Evolutionary conservation across 768 basidiomycete genomes (phyloP).

Genomic region (Chalciporus chontae): DNA sequence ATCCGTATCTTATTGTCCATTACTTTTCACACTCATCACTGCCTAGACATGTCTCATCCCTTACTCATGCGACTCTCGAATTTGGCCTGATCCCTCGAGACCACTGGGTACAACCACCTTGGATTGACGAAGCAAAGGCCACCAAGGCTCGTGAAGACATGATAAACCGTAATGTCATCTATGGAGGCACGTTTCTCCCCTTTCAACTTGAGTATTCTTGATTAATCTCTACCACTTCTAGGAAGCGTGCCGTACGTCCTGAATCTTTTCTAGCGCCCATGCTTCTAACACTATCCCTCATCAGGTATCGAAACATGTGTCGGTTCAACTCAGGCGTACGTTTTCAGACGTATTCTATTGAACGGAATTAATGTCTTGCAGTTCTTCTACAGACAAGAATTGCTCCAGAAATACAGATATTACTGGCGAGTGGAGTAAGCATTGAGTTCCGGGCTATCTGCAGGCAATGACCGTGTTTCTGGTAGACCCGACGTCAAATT

Average conservation of each 20-base stretch:
- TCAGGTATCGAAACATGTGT: slow-evolving; percentile 91
- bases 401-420: slow-evolving; percentile 74
- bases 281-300: slow-evolving; percentile 5
- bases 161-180: slow-evolving; percentile 59
- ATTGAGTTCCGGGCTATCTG: not conserved
- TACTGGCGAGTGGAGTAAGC: slow-evolving; percentile 90
- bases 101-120: slow-evolving; percentile 76
- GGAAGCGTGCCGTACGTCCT: slow-evolving; percentile 67
- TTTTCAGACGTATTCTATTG: not conserved
- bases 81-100: slow-evolving; percentile 67
- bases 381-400: slow-evolving; percentile 82
- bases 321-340: slow-evolving; percentile 88
- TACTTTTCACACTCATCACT: slow-evolving; percentile 6
- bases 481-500: slow-evolving; percentile 70
- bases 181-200: slow-evolving; percentile 46
- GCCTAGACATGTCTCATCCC: slow-evolving; percentile 30
- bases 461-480: slow-evolving; percentile 6
- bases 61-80: slow-evolving; percentile 31
- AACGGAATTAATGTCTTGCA: slow-evolving; percentile 24
- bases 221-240: slow-evolving; percentile 23
- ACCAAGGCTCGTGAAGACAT: slow-evolving; percentile 54
- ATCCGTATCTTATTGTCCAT: not conserved
- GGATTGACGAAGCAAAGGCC: slow-evolving; percentile 73
- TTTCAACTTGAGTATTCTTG: slow-evolving; percentile 3
- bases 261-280: not conserved